Evolutionary conservation across 2,329 filamentous ascomycete genomes (phyloP), one percentile per base, ranked within the genome.

Genomic region (Xylariaceae sp.): DNA sequence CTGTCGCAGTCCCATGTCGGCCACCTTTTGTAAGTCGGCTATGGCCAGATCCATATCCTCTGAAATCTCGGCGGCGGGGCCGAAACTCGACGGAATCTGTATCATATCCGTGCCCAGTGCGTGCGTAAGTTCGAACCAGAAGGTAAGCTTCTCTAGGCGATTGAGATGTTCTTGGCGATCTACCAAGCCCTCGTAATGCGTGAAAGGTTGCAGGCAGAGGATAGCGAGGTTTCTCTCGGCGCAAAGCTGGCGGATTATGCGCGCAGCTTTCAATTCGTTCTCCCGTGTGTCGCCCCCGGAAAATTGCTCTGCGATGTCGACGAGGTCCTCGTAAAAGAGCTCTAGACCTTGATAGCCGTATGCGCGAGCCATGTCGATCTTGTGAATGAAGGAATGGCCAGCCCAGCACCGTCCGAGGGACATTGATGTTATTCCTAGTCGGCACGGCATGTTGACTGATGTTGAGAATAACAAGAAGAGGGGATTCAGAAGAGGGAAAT

Each of bases 281-380:
- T 71, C 61, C 12, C 68, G 58, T 11, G 66, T 69, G 22, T 71
- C 62, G 31, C 68, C 66, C 39, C 73, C 73, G 2, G 72, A 63
- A 1, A 76, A 64, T 1, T 73, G 48, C 41, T 65, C 56, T 22
- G 85, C 81, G 12, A 86, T 62, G 59, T 83, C 81, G 51, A 81
- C 71, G 3, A 92, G 76, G 64, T 92, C 88, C 63, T 92, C 87
- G 66, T 86, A 83, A 72, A 90, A 90, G 17, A 90, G 75, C 65
- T 92, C 88, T 56, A 92, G 80, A 45, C 85, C 86, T 51, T 77
- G 67, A 63, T 89, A 82, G 17, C 83, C 83, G 58, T 86, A 76
- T 47, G 75, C 72, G 6, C 78, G 72, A 10, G 87, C 87, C 70
- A 83, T 79, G 62, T 83, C 75, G 43, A 92, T 77, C 63, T 90